Base-by-base conservation (phyloP, 306 rosid genomes). In the Cotoneaster glaucophyllus region DNA sequence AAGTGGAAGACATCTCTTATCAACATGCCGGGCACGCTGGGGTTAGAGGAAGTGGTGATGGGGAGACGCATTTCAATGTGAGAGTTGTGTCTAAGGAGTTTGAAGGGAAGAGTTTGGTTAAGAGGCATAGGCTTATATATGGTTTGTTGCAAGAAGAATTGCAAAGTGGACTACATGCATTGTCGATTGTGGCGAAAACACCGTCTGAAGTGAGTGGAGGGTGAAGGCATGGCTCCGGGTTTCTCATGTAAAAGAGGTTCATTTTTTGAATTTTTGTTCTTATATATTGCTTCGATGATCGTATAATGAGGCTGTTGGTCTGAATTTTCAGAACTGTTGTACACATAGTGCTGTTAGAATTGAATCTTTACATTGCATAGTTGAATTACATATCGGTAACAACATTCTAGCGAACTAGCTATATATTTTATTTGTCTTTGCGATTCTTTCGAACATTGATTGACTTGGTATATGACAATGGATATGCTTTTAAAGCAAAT, bases 1-100 rank as follows among this genome's bases (percentile, higher is more conserved):
- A 84, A 64, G 80, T 93, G 44, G 96, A 89, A 58, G 97, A 93
- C 77, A 82, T 91, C 45, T 93, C 98, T 29, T 89, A 93, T 76
- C 97, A 93, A 74, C 98, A 93, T 63, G 92, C 96, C 0, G 97
- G 97, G 64, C 98, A 91, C 69, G 91, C 88, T 0, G 97, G 97
- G 43, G 90, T 71, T 50, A 83, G 86, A 80, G 98, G 98, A 39
- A 82, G 82, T 24, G 84, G 83, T 24, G 84, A 86, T 79, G 93
- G 97, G 1, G 98, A 93, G 79, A 93, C 97, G 12, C 98, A 93
- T 87, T 93, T 91, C 80, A 89, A 88, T 65, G 82, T 93, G 85
- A 91, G 61, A 80, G 88, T 89, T 24, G 96, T 93, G 43, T 88
- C 97, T 26, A 15, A 79, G 37, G 89, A 78, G 79, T 93, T 93